Base-by-base conservation (phyloP, 805 yeast genomes). In the Yarrowia sp. region DNA sequence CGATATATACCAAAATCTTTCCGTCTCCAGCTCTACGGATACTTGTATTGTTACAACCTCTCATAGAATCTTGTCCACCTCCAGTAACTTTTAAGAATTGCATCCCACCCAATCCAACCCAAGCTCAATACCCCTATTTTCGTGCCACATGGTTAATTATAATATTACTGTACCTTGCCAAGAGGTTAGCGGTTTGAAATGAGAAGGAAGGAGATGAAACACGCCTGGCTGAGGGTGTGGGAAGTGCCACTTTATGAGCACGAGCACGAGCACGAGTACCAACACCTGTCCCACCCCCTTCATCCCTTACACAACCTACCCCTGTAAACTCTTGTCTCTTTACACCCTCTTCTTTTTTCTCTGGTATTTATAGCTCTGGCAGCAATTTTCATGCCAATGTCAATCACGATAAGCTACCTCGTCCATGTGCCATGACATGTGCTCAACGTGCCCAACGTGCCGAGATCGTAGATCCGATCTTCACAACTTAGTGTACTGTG, bases 91-190 rank as follows among this genome's bases (percentile, higher is more conserved):
- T n/a, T 34, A 34, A 50, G 38, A 38, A 52, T 4, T 19, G 58
- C 58, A 36, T 52, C 58, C 58, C 58, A 52, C 58, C 58, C 58
- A 52, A 52, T 52, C 58, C 58, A 36, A 14, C 43, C 43, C 58
- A 52, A 52, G 43, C 58, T 52, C 56, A 7, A 19, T 52, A 52
- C 58, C 58, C 58, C 58, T 52, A 52, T 52, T 52, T 20, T 52
- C 58, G 33, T 50, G 55, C 55, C 40, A 17, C 55, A n/a, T 34
- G 20, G 38, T 24, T 46, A 46, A 44, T 44, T 20, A 24, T 24
- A 24, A 44, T 20, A n/a, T n/a, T n/a, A 44, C 20, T 44, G 49
- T 43, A 20, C 49, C 49, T 44, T 20, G 49, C 49, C 49, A 44
- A 44, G 49, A 44, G 42, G 8, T 39, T 39, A 39, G 42, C 9